Percentiles rank a stretch among this genome's conserved stretches.
Evolutionary conservation across 352 stramenopile species (phyloP).

Genomic region (Phytophthora sp.): DNA sequence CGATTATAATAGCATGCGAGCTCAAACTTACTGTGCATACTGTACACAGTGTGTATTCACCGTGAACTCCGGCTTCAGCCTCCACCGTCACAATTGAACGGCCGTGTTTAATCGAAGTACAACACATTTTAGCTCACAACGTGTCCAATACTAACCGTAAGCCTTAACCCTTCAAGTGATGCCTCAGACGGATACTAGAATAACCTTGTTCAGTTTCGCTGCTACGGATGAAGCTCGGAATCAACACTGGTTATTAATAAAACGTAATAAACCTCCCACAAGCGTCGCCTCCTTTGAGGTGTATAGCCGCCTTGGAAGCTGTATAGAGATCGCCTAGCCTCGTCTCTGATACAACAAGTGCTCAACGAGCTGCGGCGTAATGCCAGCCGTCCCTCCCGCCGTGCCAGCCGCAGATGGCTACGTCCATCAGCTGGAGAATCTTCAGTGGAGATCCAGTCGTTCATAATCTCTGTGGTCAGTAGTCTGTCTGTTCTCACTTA

Average conservation of each 20-base stretch:
- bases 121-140: no score
- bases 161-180: no score
- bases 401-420: conserved; percentile 23
- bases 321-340: conserved; percentile 13
- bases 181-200: no score
- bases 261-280: neutral
- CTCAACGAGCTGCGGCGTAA: conserved; percentile 24
- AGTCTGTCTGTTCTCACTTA: conserved; percentile 13
- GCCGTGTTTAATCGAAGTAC: no score
- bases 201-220: no score
- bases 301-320: neutral
- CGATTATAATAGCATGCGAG: neutral
- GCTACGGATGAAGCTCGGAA: neutral
- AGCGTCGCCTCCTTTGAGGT: neutral
- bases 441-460: conserved; percentile 22
- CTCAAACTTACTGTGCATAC: neutral
- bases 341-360: conserved; percentile 15
- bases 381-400: conserved; percentile 15
- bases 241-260: conserved; percentile 3
- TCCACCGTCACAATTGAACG: no score
- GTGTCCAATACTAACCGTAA: no score
- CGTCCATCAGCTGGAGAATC: conserved; percentile 13
- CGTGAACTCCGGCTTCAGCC: no score
- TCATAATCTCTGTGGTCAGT: neutral
- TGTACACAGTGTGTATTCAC: no score